Evolutionary conservation across 495 filamentous ascomycete genomes (phyloP).

Genomic region (Penicillium flavigenum): DNA sequence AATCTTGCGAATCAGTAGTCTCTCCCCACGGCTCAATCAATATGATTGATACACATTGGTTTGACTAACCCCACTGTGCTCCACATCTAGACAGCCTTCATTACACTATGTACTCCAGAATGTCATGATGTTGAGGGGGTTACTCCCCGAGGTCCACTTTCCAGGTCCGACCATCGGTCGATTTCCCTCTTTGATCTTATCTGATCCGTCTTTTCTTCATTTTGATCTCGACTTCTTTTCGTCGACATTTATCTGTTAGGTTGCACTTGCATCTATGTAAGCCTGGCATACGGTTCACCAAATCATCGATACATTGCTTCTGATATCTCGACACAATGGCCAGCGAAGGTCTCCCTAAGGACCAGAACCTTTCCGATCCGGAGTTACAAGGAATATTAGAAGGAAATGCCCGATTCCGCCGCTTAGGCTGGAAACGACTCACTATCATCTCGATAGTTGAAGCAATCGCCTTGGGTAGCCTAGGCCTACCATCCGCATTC

Average conservation of each 20-base stretch:
- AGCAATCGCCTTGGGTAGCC: slow-evolving; percentile 58
- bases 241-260: background rate
- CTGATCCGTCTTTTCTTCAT: slow-evolving; percentile 7
- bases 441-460: slow-evolving; percentile 55
- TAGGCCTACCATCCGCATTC: slow-evolving; percentile 56
- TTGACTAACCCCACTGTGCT: background rate
- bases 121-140: background rate
- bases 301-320: background rate
- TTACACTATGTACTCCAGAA: background rate
- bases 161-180: background rate
- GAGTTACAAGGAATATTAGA: slow-evolving; percentile 7
- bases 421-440: slow-evolving; percentile 35
- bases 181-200: slow-evolving; percentile 10
- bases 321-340: background rate
- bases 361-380: slow-evolving; percentile 5
- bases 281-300: too few relatives aligned
- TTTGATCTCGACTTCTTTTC: background rate
- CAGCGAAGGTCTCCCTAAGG: slow-evolving; percentile 6
- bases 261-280: background rate
- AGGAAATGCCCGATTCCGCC: slow-evolving; percentile 19
- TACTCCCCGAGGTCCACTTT: slow-evolving; percentile 4
- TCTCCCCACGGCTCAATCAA: background rate
- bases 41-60: background rate
- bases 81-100: slow-evolving; percentile 1
- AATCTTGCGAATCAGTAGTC: slow-evolving; percentile 2